Conservation (phyloP, 495 filamentous ascomycete species). For the Tetracladium marchalianum region DNA sequence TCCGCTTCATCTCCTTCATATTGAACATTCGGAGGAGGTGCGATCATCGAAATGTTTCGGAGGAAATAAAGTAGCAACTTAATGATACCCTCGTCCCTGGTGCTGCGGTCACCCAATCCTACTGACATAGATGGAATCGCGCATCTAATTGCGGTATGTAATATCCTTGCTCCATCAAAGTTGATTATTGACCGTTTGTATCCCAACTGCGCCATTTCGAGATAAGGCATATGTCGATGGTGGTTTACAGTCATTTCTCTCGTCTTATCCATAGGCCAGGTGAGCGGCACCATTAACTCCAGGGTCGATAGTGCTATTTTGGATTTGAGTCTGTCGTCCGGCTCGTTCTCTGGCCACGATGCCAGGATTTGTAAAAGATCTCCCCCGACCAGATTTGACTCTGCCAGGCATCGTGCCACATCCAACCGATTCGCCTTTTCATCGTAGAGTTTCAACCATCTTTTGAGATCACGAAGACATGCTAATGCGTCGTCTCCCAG, state of each 20-base stretch:
- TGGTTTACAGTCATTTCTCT: constrained; percentile 85
- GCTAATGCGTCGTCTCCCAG: constrained; percentile 91
- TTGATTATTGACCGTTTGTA: constrained; percentile 88
- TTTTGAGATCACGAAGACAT: constrained; percentile 82
- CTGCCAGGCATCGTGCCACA: constrained; percentile 84
- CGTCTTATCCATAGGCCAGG: constrained; percentile 84
- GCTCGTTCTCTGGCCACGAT: constrained; percentile 56
- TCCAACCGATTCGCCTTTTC: constrained; percentile 91
- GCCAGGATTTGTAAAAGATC: constrained; percentile 88
- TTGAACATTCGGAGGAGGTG: constrained; percentile 46
- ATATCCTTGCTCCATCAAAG: constrained; percentile 61
- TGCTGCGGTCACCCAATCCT: constrained; percentile 60
- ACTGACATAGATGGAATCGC: constrained; percentile 83
- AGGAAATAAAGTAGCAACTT: constrained; percentile 83
- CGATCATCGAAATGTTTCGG: constrained; percentile 79
- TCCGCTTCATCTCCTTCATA: constrained; percentile 72
- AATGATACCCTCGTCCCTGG: constrained; percentile 86
- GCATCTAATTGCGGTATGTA: constrained; percentile 68
- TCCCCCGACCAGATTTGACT: constrained; percentile 82
- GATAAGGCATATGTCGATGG: constrained; percentile 76
- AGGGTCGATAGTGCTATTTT: constrained; percentile 79
- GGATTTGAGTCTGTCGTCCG: constrained; percentile 61
- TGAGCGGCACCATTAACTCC: constrained; percentile 88
- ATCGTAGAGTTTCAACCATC: constrained; percentile 92
- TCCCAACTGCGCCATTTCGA: constrained; percentile 74